Conservation (phyloP, 164 flowering plant species). For the Malania oleifera region DNA sequence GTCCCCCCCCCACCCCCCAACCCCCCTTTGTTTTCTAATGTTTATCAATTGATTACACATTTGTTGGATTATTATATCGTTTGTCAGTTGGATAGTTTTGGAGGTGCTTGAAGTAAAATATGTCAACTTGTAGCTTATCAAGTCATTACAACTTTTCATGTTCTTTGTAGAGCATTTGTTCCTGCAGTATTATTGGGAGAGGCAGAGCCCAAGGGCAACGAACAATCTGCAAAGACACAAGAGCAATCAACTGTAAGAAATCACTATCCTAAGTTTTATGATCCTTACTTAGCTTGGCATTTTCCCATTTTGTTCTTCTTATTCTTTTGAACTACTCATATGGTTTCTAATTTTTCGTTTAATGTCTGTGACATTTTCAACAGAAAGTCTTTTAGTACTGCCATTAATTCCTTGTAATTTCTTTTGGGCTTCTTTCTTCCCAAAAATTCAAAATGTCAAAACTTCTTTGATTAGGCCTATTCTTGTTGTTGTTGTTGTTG, state of each 20-base stretch:
- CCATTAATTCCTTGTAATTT: too few relatives aligned
- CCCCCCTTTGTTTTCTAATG: slow-evolving; percentile 17
- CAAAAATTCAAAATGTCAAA: too few relatives aligned
- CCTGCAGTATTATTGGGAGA: slow-evolving; percentile 97
- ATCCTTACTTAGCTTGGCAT: background rate
- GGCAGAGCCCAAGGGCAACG: slow-evolving; percentile 66
- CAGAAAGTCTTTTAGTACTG: too few relatives aligned
- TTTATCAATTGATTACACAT: background rate
- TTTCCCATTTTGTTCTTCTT: background rate
- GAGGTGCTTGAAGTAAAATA: background rate
- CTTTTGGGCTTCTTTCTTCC: too few relatives aligned
- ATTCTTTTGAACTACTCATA: too few relatives aligned
- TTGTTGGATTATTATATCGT: background rate
- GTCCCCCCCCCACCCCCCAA: too few relatives aligned
- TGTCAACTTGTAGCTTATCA: background rate
- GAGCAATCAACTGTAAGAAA: slow-evolving; percentile 62
- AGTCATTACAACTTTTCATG: background rate
- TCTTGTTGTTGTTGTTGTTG: too few relatives aligned
- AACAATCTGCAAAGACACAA: slow-evolving; percentile 62
- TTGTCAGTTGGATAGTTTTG: background rate
- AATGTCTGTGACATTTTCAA: too few relatives aligned
- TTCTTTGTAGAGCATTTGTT: slow-evolving; percentile 79
- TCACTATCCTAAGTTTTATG: background rate
- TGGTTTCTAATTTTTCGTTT: too few relatives aligned
- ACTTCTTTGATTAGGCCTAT: too few relatives aligned